Base-by-base conservation (phyloP, 2,329 filamentous ascomycete species). In the Gyromitra esculenta region DNA sequence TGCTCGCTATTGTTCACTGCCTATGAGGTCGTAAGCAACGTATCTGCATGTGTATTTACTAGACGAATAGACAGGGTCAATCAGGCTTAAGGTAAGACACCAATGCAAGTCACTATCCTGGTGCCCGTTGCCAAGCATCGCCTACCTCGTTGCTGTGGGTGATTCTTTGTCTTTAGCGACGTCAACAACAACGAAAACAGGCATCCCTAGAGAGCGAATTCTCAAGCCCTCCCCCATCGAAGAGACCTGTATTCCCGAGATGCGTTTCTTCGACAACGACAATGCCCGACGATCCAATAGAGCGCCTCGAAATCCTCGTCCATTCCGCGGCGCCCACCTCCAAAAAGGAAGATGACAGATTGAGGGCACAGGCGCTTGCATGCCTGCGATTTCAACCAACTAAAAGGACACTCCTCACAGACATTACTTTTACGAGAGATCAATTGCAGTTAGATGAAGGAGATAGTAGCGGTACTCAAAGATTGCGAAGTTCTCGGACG, bases 181-280 rank as follows among this genome's bases (percentile, higher is more conserved):
- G 15, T 13, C 48, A 69, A 37, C 45, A 41, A 73, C 43, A 41
- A 68, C 63, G 54, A 4, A 41, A 63, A 31, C 25, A 1, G 48
- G 25, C 57, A 39, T 41, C 37, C 37, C 11, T 13, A 35, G 37
- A 18, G 31, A 31, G 54, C 41, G 9, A 39, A 18, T 21, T n/a
- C 54, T 39, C 56, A 21, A 69, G 37, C 21, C 37, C 13, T 41
- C 37, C 60, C 59, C 37, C 59, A 72, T 48, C 45, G 6, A 68
- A 69, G 37, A 59, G 31, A 64, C 11, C 39, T 6, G 35, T 21
- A 70, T 63, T 48, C 50, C 21, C 41, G 66, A 50, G 25, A 75
- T 75, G 66, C 72, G 35, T 45, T 63, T 65, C 31, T 54, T 54
- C 35, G 50, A 77, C 82, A 83, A n/a, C 81, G 81, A 64, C 15